Conservation (phyloP, 257 asterid species). For the Ilex asprella region DNA sequence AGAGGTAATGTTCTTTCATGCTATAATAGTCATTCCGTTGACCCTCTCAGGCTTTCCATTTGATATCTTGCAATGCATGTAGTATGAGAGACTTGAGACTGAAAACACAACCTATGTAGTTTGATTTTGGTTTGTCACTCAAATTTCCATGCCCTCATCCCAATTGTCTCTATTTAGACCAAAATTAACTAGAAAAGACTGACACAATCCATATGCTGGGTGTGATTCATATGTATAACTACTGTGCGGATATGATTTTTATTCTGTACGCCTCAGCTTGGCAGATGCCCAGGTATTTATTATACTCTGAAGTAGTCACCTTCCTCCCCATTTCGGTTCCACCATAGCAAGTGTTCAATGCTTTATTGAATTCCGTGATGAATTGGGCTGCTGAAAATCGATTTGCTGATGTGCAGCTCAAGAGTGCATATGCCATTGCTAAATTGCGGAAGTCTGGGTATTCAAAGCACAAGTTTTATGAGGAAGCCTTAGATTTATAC, state of each 20-base stretch:
- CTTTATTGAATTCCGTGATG: too few species aligned
- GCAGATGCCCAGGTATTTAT: not conserved
- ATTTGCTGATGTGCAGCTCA: constrained; percentile 48
- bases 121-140: not conserved
- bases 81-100: too few species aligned
- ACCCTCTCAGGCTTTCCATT: not conserved
- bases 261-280: not conserved
- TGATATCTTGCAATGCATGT: not conserved
- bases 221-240: too few species aligned
- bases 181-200: too few species aligned
- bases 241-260: too few species aligned
- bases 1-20: constrained; percentile 45
- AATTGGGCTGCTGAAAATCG: too few species aligned
- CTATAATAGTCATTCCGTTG: not conserved
- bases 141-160: not conserved
- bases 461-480: constrained; percentile 69
- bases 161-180: too few species aligned
- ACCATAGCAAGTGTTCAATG: too few species aligned
- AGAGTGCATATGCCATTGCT: constrained; percentile 75
- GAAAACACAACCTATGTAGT: too few species aligned
- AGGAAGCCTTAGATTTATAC: constrained; percentile 66
- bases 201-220: not conserved
- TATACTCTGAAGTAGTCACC: not conserved
- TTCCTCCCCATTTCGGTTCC: too few species aligned
- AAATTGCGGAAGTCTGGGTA: constrained; percentile 77